These are phyloP conservation scores for Dictyostelium firmibasis DNA, from an alignment of 78 protist genomes.

Conservation along the genomic window DNA sequence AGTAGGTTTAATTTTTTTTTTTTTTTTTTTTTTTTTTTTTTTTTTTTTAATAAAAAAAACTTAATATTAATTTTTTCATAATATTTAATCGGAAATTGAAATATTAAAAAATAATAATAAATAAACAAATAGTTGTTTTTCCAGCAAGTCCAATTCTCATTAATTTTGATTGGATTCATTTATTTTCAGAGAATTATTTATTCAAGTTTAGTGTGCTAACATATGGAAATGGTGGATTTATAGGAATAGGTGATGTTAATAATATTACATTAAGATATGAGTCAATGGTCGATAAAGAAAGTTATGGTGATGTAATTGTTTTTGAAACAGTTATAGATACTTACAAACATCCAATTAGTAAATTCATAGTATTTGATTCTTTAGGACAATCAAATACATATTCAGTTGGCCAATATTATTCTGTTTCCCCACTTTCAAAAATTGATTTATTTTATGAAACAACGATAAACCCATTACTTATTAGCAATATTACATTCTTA, in stretches of 20 bases:
- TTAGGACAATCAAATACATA: not conserved
- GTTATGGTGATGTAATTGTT: not conserved
- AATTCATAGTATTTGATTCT: not conserved
- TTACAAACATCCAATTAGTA: too few relatives aligned
- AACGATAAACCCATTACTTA: too few relatives aligned
- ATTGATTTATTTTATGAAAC: too few relatives aligned
- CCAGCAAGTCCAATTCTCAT: not conserved
- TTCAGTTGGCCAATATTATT: not conserved
- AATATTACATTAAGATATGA: not conserved
- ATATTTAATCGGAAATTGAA: too few relatives aligned
- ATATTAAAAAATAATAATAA: too few relatives aligned
- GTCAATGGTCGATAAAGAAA: not conserved
- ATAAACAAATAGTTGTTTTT: too few relatives aligned
- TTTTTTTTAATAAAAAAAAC: too few relatives aligned
- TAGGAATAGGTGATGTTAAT: not conserved
- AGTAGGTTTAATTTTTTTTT: too few relatives aligned
- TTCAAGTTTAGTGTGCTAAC: not conserved
- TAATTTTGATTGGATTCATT: not conserved
- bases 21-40: too few relatives aligned
- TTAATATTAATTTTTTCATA: too few relatives aligned
- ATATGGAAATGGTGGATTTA: not conserved
- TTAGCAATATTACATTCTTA: not conserved
- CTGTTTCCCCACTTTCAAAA: not conserved
- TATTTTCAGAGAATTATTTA: not conserved
- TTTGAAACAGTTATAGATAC: not conserved